These are phyloP conservation scores for Trametes sanguinea DNA, from an alignment of 768 basidiomycete genomes.

Conservation along the genomic window DNA sequence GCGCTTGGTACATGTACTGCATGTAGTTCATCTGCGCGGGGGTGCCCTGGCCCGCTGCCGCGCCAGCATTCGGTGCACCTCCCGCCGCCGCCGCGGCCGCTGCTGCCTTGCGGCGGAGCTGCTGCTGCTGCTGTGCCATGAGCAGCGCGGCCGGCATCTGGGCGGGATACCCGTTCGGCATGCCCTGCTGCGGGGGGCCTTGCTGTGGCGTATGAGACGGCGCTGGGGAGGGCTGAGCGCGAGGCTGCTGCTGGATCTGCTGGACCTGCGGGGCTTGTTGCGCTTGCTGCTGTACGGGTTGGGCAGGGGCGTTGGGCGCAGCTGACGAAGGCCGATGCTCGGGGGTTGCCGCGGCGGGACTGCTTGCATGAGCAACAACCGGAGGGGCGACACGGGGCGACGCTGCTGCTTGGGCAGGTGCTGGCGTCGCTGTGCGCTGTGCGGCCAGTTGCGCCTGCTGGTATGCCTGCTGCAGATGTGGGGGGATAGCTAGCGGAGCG, in stretches of 20 bases:
- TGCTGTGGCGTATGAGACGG: slow-evolving; percentile 27
- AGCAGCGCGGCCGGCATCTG: background rate
- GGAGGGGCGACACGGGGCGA: slow-evolving; percentile 18
- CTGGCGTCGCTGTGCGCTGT: slow-evolving; percentile 16
- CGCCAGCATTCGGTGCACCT: background rate
- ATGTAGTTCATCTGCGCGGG: slow-evolving; percentile 6
- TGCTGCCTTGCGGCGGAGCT: slow-evolving; percentile 10
- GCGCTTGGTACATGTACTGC: slow-evolving; percentile 7
- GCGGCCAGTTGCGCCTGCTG: slow-evolving; percentile 13
- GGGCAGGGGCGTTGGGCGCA: slow-evolving; percentile 2
- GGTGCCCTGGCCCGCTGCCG: slow-evolving; percentile 3
- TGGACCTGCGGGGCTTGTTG: slow-evolving; percentile 21
- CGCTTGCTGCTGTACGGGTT: slow-evolving; percentile 20
- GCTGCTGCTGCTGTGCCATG: slow-evolving; percentile 9
- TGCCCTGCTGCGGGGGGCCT: slow-evolving; percentile 15
- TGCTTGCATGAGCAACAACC: slow-evolving; percentile 16
- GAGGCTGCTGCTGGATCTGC: slow-evolving; percentile 14
- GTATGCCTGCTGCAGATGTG: slow-evolving; percentile 26
- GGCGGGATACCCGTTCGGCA: slow-evolving; percentile 2
- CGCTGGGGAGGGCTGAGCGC: slow-evolving; percentile 25
- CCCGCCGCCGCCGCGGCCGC: slow-evolving; percentile 6
- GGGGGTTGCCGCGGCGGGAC: slow-evolving; percentile 13
- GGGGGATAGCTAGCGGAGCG: slow-evolving; percentile 27
- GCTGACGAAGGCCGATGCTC: slow-evolving; percentile 19
- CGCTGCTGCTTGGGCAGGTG: slow-evolving; percentile 20